Conservation (phyloP, 1,139 yeast genomes). For the Candida sanyaensis region DNA sequence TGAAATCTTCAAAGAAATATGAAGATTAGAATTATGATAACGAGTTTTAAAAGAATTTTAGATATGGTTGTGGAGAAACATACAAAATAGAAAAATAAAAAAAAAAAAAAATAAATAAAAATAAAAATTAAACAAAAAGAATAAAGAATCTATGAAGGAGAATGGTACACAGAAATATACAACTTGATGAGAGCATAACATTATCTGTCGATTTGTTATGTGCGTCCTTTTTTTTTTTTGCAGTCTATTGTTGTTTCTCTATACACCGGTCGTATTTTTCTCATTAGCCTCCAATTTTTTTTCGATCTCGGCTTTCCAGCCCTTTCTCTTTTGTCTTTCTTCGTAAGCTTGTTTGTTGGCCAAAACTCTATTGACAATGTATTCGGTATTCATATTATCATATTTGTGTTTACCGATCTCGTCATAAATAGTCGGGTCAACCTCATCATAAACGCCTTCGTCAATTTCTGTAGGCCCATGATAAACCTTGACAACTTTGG, state of each 20-base stretch:
- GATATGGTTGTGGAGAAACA: background rate
- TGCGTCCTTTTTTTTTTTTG: too few species aligned
- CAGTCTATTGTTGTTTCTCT: background rate
- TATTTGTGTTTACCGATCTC: slow-evolving; percentile 57
- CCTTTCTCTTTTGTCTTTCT: slow-evolving; percentile 77
- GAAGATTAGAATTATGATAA: slow-evolving; percentile 11
- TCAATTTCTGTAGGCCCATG: slow-evolving; percentile 62
- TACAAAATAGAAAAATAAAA: too few species aligned
- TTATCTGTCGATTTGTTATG: too few species aligned
- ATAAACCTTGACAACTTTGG: slow-evolving; percentile 45
- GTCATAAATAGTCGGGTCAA: slow-evolving; percentile 33
- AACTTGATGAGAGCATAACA: background rate
- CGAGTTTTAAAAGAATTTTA: slow-evolving; percentile 8
- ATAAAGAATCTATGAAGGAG: too few species aligned
- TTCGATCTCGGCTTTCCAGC: slow-evolving; percentile 62
- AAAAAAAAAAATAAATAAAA: background rate
- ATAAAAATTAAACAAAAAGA: background rate
- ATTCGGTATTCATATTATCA: slow-evolving; percentile 60
- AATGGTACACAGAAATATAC: too few species aligned
- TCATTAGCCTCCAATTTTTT: slow-evolving; percentile 23
- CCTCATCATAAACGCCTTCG: slow-evolving; percentile 41
- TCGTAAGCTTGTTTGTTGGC: slow-evolving; percentile 66
- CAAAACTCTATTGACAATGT: slow-evolving; percentile 69
- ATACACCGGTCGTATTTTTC: background rate
- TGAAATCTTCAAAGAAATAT: slow-evolving; percentile 10